Percentiles rank a stretch among this genome's conserved stretches.
These are phyloP conservation scores for Cladophialophora bantiana DNA, from an alignment of 2,329 filamentous ascomycete species.

Conservation along the genomic window DNA sequence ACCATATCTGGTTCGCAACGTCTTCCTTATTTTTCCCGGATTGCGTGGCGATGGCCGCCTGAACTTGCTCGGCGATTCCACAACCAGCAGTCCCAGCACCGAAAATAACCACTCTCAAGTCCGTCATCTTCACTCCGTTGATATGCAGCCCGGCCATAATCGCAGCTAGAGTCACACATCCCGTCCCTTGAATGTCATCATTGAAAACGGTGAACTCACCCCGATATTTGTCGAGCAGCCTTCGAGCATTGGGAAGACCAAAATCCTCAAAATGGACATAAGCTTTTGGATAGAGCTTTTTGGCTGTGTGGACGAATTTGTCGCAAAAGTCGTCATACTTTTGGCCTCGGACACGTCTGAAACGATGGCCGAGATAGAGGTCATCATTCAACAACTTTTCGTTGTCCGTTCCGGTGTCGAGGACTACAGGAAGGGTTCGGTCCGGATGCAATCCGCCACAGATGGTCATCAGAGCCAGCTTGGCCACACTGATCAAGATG, in stretches of 20 bases:
- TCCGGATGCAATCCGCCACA: conserved; percentile 87
- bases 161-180: conserved; percentile 83
- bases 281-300: conserved; percentile 75
- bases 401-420: conserved; percentile 89
- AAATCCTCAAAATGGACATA: conserved; percentile 94
- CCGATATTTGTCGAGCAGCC: conserved; percentile 78
- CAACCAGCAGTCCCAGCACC: conserved; percentile 82
- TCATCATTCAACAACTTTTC: conserved; percentile 75
- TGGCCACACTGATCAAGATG: conserved; percentile 83
- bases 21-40: conserved; percentile 72
- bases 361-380: conserved; percentile 77
- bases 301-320: conserved; percentile 71
- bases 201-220: conserved; percentile 83
- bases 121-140: conserved; percentile 68
- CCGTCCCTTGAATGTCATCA: conserved; percentile 88
- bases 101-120: conserved; percentile 76
- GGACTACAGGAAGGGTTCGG: conserved; percentile 77
- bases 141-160: conserved; percentile 79
- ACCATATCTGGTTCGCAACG: conserved; percentile 76
- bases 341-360: conserved; percentile 71
- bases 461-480: conserved; percentile 80
- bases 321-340: conserved; percentile 80
- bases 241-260: conserved; percentile 75
- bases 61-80: conserved; percentile 84
- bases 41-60: conserved; percentile 77